Conservation (phyloP, 768 basidiomycete species). For the Cyclocybe aegerita region DNA sequence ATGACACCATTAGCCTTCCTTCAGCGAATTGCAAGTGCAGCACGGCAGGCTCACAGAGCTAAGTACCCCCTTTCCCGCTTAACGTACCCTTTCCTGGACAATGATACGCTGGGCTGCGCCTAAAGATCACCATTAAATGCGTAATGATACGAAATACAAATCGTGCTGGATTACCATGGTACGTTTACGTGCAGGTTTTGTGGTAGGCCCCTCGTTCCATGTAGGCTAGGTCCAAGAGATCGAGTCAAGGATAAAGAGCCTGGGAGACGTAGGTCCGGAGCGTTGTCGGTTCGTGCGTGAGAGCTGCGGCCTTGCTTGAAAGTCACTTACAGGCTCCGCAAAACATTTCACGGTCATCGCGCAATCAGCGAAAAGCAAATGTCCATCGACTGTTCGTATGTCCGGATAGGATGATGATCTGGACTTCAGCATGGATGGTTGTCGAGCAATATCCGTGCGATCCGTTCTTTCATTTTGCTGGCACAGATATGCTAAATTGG, state of each 20-base stretch:
- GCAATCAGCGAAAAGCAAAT: not conserved
- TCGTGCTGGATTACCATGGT: slow-evolving; percentile 12
- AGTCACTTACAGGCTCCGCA: not conserved
- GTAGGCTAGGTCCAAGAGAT: slow-evolving; percentile 12
- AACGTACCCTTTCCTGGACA: slow-evolving; percentile 1
- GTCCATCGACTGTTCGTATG: not conserved
- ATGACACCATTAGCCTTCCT: slow-evolving; percentile 10
- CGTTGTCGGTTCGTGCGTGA: slow-evolving; percentile 15
- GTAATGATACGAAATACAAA: not conserved
- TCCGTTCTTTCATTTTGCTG: not conserved
- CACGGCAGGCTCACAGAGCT: slow-evolving; percentile 5
- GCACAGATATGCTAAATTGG: not conserved
- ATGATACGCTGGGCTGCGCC: not conserved
- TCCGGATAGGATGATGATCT: not conserved
- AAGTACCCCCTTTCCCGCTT: slow-evolving; percentile 5
- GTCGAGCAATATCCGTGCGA: too few species aligned
- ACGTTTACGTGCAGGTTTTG: slow-evolving; percentile 6
- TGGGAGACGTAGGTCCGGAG: slow-evolving; percentile 14
- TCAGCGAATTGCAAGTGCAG: slow-evolving; percentile 7
- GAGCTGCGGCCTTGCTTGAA: not conserved
- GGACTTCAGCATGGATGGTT: not conserved
- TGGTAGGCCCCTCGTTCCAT: slow-evolving; percentile 14
- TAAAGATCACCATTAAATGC: too few species aligned
- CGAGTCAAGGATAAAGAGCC: slow-evolving; percentile 10
- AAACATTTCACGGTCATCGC: not conserved